These are phyloP conservation scores for Claviceps lovelessii DNA, from an alignment of 2,329 filamentous ascomycete species.

Conservation along the genomic window DNA sequence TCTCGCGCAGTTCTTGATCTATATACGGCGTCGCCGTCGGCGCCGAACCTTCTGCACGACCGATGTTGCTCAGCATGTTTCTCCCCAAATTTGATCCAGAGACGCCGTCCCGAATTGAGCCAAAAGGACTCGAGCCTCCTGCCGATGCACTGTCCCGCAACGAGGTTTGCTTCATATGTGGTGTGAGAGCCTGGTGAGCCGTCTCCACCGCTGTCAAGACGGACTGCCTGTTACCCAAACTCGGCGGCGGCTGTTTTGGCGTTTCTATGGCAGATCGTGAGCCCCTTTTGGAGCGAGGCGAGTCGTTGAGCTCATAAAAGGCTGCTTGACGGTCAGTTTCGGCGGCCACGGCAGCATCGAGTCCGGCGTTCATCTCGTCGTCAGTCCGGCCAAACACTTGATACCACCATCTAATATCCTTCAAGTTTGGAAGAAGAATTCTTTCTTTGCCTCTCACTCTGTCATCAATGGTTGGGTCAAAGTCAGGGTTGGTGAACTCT, in stretches of 20 bases:
- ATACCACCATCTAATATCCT: constrained; percentile 86
- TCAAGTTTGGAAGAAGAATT: constrained; percentile 63
- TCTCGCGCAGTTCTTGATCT: constrained; percentile 31
- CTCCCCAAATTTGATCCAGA: constrained; percentile 34
- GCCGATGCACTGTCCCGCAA: constrained; percentile 32
- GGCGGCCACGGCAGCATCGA: constrained; percentile 39
- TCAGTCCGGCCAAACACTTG: constrained; percentile 76
- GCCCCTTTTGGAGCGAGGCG: constrained; percentile 12
- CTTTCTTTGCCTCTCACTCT: constrained; percentile 65
- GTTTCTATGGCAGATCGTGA: constrained; percentile 14
- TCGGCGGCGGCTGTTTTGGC: constrained; percentile 23
- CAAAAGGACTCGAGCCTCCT: constrained; percentile 29
- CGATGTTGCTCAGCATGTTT: constrained; percentile 24
- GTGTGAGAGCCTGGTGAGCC: constrained; percentile 37
- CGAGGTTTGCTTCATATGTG: constrained; percentile 20
- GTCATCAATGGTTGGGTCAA: constrained; percentile 63
- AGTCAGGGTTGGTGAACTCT: constrained; percentile 73
- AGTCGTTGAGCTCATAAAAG: constrained; percentile 20
- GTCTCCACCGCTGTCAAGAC: constrained; percentile 47
- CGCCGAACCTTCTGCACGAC: constrained; percentile 13
- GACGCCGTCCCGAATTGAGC: constrained; percentile 33
- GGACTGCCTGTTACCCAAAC: constrained; percentile 29
- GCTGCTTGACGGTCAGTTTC: constrained; percentile 27
- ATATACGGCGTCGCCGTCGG: constrained; percentile 13
- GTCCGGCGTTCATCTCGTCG: constrained; percentile 75